Evolutionary conservation across 1,284 basidiomycete genomes (phyloP).

Genomic region (Cryptococcus sp.): DNA sequence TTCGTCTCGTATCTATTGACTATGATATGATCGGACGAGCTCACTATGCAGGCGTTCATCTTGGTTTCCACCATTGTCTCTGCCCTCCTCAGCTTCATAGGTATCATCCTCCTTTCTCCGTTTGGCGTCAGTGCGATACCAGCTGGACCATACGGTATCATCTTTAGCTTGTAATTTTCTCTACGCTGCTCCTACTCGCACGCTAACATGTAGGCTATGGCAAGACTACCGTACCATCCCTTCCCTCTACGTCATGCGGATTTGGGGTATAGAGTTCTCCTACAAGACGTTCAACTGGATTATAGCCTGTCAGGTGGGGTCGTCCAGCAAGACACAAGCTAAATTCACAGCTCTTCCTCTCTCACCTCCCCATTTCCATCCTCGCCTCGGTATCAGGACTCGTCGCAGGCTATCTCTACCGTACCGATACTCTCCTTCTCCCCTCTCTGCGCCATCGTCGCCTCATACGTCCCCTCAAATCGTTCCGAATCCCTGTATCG

Average conservation of each 20-base stretch:
- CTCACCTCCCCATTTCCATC: conserved; percentile 60
- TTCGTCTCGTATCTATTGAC: conserved; percentile 46
- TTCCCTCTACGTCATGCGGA: conserved; percentile 63
- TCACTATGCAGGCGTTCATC: conserved; percentile 55
- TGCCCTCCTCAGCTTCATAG: conserved; percentile 61
- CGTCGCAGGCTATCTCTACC: conserved; percentile 66
- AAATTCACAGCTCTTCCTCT: conserved; percentile 57
- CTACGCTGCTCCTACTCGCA: neutral
- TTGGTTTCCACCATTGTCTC: conserved; percentile 60
- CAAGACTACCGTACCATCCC: conserved; percentile 74
- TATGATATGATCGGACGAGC: conserved; percentile 6
- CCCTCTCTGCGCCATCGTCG: conserved; percentile 29
- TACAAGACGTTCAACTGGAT: conserved; percentile 70
- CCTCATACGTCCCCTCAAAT: conserved; percentile 52
- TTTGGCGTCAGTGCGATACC: conserved; percentile 66
- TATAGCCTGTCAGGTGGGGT: conserved; percentile 58
- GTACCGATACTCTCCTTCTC: conserved; percentile 61
- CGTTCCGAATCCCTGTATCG: conserved; percentile 62
- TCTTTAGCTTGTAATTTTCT: conserved; percentile 45
- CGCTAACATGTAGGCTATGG: conserved; percentile 61
- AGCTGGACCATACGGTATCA: conserved; percentile 64
- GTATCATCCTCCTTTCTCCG: conserved; percentile 59
- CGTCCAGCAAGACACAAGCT: neutral
- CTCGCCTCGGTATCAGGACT: conserved; percentile 60
- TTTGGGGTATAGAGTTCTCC: conserved; percentile 66